Evolutionary conservation across 1,139 yeast genomes (phyloP), one percentile per base, ranked within the genome.

Genomic region (Pichia sp.): DNA sequence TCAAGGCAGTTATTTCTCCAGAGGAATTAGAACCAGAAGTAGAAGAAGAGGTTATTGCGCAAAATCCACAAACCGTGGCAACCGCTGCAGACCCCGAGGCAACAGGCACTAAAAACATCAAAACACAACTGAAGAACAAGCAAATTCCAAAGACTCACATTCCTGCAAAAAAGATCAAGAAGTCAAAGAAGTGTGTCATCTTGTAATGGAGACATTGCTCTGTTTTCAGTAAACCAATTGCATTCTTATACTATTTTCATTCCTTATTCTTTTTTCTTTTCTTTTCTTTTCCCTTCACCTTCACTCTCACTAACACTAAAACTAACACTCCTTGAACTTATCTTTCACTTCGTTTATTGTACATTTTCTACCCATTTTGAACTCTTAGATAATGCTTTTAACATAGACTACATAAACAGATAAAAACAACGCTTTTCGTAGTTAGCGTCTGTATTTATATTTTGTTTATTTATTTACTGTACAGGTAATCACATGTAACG

Each of bases 1-100:
- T 85, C 33, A 72, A 77, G 50, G 71, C 78, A 1, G 91, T 81
- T 9, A 69, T 80, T 40, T 66, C 70, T 38, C 83, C 83, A 21
- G 80, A 78, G 17, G 52, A 48, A 28, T 38, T 38, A 29, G 45
- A 38, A 29, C 47, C 35, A 34, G 31, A 35, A 21, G 30, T 40
- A 22, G 29, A 39, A 26, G 15, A 25, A 22, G 26, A 30, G n/a
- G n/a, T n/a, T n/a, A n/a, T n/a, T n/a, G n/a, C n/a, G n/a, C n/a
- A n/a, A n/a, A n/a, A n/a, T n/a, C n/a, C n/a, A n/a, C n/a, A n/a
- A n/a, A n/a, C n/a, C n/a, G n/a, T n/a, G n/a, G n/a, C n/a, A n/a
- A n/a, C n/a, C n/a, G n/a, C n/a, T n/a, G n/a, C n/a, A n/a, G n/a
- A n/a, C n/a, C n/a, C n/a, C n/a, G n/a, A n/a, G n/a, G n/a, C n/a